Base-by-base conservation (phyloP, 306 rosid species). In the Abrus precatorius region DNA sequence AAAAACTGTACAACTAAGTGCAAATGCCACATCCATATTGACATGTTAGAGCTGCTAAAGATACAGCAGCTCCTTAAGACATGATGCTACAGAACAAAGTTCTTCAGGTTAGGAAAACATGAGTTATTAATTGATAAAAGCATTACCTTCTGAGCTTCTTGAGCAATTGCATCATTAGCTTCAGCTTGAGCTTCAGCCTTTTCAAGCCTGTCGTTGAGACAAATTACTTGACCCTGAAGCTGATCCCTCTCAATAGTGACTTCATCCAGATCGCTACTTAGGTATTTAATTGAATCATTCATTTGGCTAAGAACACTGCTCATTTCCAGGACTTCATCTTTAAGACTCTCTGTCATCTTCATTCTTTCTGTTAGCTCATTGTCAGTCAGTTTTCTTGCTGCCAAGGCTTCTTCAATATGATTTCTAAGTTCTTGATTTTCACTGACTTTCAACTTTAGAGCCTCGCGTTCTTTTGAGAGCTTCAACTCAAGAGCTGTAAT, bases 61-160 rank as follows among this genome's bases (percentile, higher is more conserved):
- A 67, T 50, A 14, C 43, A 7, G 33, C 13, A 55, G 50, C 11
- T 65, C 40, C 60, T n/a, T 7, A 72, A 38, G 61, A 47, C 60
- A 57, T 47, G 48, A 65, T 1, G 45, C 34, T 41, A 50, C 56
- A 49, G 49, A 79, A 43, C 48, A 73, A 20, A 65, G 67, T 41
- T 76, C 9, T 29, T 59, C n/a, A 11, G 28, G 47, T 80, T 30
- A 40, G 60, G 29, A 49, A 73, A 52, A 40, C n/a, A 60, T 48
- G 71, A 53, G 29, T 36, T 45, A 48, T 62, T 47, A 3, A 63
- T 74, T 41, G 12, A 75, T 83, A 52, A 59, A 67, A 53, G 61
- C 67, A 56, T 57, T 88, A 95, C 99, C 98, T 89, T 83, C 70
- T 85, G 93, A 75, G 93, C 92, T 86, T 93, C 96, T 82, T 72